Conservation (phyloP, 768 basidiomycete species). For the Lactifluus echinatus region DNA sequence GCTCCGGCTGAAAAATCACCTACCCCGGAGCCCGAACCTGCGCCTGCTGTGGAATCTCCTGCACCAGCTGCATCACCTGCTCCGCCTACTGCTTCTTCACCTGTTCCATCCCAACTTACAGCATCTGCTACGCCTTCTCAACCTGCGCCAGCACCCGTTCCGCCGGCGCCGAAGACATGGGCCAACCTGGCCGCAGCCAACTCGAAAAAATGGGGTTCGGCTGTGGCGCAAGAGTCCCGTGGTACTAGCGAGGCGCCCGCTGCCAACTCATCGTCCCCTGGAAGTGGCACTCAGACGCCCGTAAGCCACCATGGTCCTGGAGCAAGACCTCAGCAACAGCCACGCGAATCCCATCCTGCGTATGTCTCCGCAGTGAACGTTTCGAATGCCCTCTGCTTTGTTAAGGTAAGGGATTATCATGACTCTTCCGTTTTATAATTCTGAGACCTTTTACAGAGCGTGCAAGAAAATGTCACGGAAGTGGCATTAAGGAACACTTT, state of each 20-base stretch:
- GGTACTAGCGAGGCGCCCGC: conserved; percentile 61
- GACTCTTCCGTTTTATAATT: background rate
- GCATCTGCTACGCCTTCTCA: conserved; percentile 28
- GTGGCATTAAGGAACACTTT: conserved; percentile 43
- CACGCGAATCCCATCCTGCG: conserved; percentile 38
- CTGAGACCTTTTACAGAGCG: conserved; percentile 40
- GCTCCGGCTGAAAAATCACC: conserved; percentile 27
- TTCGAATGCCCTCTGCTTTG: conserved; percentile 75
- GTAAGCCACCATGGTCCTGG: conserved; percentile 28
- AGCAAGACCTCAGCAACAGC: conserved; percentile 29
- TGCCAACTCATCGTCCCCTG: conserved; percentile 35
- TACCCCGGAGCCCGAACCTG: conserved; percentile 28
- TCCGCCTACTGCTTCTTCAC: conserved; percentile 23
- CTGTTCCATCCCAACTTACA: conserved; percentile 22
- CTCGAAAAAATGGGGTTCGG: conserved; percentile 75
- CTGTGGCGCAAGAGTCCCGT: conserved; percentile 68
- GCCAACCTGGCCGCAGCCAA: conserved; percentile 84
- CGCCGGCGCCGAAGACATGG: conserved; percentile 72
- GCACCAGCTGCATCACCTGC: conserved; percentile 26
- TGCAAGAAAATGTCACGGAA: conserved; percentile 56
- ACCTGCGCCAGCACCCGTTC: conserved; percentile 33
- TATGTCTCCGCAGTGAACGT: conserved; percentile 52
- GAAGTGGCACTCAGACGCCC: conserved; percentile 32
- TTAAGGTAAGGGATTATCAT: conserved; percentile 54
- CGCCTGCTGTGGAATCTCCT: conserved; percentile 22